Percentiles rank a stretch among this genome's conserved stretches.
Conservation (phyloP, 768 basidiomycete species). For the Rhizopogon salebrosus region DNA sequence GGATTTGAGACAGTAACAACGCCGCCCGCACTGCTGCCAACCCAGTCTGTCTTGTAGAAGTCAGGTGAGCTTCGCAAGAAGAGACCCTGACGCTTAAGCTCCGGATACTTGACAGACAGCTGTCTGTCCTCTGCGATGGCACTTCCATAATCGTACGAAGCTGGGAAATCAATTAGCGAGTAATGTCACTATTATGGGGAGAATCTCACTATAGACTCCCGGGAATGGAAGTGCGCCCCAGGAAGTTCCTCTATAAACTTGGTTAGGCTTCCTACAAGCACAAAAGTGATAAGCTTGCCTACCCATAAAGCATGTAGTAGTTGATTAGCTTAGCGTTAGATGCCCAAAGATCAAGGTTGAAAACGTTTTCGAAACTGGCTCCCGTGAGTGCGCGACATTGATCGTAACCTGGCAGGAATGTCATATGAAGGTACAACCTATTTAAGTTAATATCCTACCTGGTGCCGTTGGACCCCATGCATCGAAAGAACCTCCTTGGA, state of each 20-base stretch:
- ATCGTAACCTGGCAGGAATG: conserved; percentile 44
- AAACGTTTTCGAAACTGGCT: conserved; percentile 72
- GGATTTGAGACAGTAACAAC: conserved; percentile 36
- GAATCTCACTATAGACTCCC: conserved; percentile 53
- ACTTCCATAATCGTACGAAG: conserved; percentile 81
- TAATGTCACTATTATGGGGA: not conserved
- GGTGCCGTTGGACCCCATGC: conserved; percentile 77
- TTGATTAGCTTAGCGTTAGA: conserved; percentile 77
- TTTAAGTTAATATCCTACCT: conserved; percentile 28
- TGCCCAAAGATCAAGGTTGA: conserved; percentile 75
- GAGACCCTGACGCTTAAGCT: conserved; percentile 72
- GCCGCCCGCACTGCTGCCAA: conserved; percentile 57
- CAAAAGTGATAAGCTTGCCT: conserved; percentile 33
- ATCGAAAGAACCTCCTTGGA: conserved; percentile 76
- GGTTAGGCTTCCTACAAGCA: not conserved
- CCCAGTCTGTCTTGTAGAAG: conserved; percentile 75
- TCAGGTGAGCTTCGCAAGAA: conserved; percentile 78
- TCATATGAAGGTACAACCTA: conserved; percentile 1
- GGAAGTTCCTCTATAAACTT: conserved; percentile 61
- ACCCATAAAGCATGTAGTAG: conserved; percentile 86
- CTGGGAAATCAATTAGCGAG: conserved; percentile 5
- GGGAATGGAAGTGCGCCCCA: conserved; percentile 82
- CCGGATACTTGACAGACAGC: conserved; percentile 63
- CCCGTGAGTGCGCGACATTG: conserved; percentile 65
- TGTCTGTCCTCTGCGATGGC: conserved; percentile 64